Conservation (phyloP, 1,139 yeast genomes). For the Meyerozyma smithsonii region DNA sequence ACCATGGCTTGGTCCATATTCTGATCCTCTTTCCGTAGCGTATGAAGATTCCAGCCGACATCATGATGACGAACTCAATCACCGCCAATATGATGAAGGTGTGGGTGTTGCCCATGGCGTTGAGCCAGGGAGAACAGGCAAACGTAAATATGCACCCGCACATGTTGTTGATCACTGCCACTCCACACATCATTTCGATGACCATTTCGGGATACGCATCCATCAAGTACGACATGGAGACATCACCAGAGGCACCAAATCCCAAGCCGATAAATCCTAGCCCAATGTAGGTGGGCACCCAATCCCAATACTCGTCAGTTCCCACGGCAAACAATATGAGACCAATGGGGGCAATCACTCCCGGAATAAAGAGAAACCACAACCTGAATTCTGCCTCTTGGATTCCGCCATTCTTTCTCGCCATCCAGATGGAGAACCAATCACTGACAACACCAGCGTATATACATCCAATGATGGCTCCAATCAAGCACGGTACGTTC, state of each 20-base stretch:
- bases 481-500: conserved; percentile 37
- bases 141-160: conserved; percentile 38
- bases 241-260: conserved; percentile 34
- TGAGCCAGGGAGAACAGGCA: conserved; percentile 38
- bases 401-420: conserved; percentile 30
- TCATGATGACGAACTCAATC: conserved; percentile 24
- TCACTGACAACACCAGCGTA: conserved; percentile 36
- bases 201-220: conserved; percentile 39
- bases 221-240: conserved; percentile 35
- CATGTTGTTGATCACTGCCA: conserved; percentile 31
- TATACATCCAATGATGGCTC: conserved; percentile 34
- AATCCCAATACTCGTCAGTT: conserved; percentile 24
- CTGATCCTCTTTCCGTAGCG: conserved; percentile 34
- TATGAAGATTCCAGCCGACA: conserved; percentile 24
- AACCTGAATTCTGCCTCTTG: conserved; percentile 37
- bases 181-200: conserved; percentile 35
- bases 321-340: conserved; percentile 34
- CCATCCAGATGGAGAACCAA: conserved; percentile 35
- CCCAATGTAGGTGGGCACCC: conserved; percentile 33
- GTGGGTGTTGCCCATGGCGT: conserved; percentile 26
- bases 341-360: conserved; percentile 32
- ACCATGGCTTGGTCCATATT: conserved; percentile 30
- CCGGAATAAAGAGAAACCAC: conserved; percentile 31
- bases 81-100: conserved; percentile 35
- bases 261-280: conserved; percentile 35